phyloP scores from a whole-genome alignment of 2,329 filamentous ascomycete genomes.

The Sporothrix variecibatus region DNA sequence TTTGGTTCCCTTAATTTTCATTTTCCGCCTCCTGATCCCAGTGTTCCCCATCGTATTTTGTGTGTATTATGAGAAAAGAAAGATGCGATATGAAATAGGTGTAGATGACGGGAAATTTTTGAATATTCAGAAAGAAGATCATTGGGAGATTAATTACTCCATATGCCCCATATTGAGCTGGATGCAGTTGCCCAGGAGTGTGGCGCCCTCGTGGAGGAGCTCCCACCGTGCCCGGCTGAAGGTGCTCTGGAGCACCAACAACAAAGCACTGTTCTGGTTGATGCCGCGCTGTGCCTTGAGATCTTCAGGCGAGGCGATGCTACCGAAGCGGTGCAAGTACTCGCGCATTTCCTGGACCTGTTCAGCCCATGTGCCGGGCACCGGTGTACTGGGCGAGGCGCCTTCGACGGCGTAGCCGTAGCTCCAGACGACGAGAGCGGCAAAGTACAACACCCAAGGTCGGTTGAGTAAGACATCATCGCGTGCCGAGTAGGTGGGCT shows the following conservation, averaged over 20 bases:
- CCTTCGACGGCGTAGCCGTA: constrained; percentile 93
- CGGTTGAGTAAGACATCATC: constrained; percentile 89
- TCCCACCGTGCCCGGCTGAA: constrained; percentile 89
- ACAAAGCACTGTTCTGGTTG: constrained; percentile 78
- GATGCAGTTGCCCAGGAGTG: constrained; percentile 79
- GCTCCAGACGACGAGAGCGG: constrained; percentile 88
- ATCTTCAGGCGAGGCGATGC: constrained; percentile 73
- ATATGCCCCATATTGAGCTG: constrained; percentile 48
- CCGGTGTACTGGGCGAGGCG: constrained; percentile 57
- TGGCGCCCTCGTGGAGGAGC: constrained; percentile 82
- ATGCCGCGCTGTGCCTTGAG: constrained; percentile 72
- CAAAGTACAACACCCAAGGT: constrained; percentile 94
- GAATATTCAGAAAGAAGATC: neutral
- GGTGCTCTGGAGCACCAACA: constrained; percentile 78
- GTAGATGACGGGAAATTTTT: neutral
- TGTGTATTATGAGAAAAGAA: neutral
- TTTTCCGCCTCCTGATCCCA: neutral
- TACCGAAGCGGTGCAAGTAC: constrained; percentile 73
- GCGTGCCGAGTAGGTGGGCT: constrained; percentile 68
- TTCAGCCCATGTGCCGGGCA: constrained; percentile 62
- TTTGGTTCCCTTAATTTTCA: neutral
- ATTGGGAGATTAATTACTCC: neutral
- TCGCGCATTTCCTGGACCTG: constrained; percentile 76
- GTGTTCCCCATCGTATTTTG: neutral
- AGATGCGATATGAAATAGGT: neutral